A percentile compares a stretch with the other conserved stretches of the same genome.
phyloP scores from a whole-genome alignment of 2,329 filamentous ascomycete species.

The Paracamarosporium sp. region DNA sequence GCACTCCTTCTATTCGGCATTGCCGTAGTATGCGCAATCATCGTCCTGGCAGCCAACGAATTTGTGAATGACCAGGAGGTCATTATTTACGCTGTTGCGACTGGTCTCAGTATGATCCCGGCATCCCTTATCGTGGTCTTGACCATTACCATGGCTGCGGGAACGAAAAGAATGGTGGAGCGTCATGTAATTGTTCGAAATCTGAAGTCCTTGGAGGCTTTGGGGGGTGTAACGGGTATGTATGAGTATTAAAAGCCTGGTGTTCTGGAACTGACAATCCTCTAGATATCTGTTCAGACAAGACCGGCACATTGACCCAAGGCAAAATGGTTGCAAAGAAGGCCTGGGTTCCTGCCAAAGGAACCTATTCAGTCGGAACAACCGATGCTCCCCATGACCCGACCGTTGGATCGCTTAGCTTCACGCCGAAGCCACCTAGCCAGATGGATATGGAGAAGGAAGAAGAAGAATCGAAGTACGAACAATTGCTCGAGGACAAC shows the following conservation, averaged over 20 bases:
- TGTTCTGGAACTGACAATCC: background rate
- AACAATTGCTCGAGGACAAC: conserved; percentile 32
- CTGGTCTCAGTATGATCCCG: conserved; percentile 47
- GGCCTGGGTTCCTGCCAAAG: conserved; percentile 46
- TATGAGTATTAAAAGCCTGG: background rate
- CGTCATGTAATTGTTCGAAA: conserved; percentile 44
- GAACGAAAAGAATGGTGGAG: conserved; percentile 46
- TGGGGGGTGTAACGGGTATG: conserved; percentile 43
- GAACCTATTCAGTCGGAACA: conserved; percentile 46
- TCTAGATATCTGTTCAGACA: conserved; percentile 58
- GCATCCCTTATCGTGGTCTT: conserved; percentile 46
- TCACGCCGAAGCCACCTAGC: conserved; percentile 28
- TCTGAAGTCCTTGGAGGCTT: conserved; percentile 43
- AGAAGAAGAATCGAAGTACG: conserved; percentile 16
- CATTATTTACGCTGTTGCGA: conserved; percentile 49
- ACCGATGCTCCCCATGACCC: conserved; percentile 44
- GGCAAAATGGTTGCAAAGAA: conserved; percentile 47
- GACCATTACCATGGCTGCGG: conserved; percentile 49
- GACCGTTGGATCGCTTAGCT: conserved; percentile 37
- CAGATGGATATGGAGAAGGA: conserved; percentile 33
- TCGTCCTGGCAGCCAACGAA: conserved; percentile 48
- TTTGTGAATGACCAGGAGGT: conserved; percentile 49
- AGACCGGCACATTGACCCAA: conserved; percentile 53
- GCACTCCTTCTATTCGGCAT: conserved; percentile 45
- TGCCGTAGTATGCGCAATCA: conserved; percentile 47